Evolutionary conservation across 805 yeast species (phyloP).

Genomic region (Ascoidea asiatica): DNA sequence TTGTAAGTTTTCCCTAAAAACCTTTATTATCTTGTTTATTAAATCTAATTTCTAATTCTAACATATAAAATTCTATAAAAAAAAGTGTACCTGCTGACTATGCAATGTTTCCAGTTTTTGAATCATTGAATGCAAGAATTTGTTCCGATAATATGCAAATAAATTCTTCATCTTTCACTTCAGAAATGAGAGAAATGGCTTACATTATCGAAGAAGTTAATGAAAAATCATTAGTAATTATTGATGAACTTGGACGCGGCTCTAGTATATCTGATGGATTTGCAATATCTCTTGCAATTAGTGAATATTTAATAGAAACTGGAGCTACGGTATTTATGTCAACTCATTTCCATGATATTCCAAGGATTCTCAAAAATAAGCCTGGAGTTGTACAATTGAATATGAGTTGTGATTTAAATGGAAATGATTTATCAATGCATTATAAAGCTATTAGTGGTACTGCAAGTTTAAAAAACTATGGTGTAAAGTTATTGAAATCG

Average conservation of each 20-base stretch:
- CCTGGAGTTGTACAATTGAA: conserved; percentile 23
- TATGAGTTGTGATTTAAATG: conserved; percentile 18
- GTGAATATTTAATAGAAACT: conserved; percentile 21
- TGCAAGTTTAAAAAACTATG: conserved; percentile 18
- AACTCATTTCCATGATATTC: conserved; percentile 32
- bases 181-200: conserved; percentile 35
- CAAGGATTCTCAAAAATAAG: conserved; percentile 19
- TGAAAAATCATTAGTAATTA: conserved; percentile 22
- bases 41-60: not conserved
- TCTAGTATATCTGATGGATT: conserved; percentile 38
- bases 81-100: conserved; percentile 31
- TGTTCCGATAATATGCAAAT: conserved; percentile 21
- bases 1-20: conserved; percentile 17
- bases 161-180: conserved; percentile 28
- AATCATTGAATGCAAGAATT: conserved; percentile 23
- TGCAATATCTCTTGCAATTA: conserved; percentile 31
- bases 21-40: conserved; percentile 12
- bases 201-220: conserved; percentile 24
- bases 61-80: too few relatives aligned
- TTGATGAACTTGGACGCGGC: conserved; percentile 48
- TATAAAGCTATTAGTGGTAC: conserved; percentile 16
- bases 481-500: conserved; percentile 16
- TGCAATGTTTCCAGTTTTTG: conserved; percentile 27
- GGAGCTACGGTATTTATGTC: conserved; percentile 23
- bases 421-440: conserved; percentile 16